These are phyloP conservation scores for Hypericum androsaemum DNA, from an alignment of 345 rosid species.

Conservation along the genomic window DNA sequence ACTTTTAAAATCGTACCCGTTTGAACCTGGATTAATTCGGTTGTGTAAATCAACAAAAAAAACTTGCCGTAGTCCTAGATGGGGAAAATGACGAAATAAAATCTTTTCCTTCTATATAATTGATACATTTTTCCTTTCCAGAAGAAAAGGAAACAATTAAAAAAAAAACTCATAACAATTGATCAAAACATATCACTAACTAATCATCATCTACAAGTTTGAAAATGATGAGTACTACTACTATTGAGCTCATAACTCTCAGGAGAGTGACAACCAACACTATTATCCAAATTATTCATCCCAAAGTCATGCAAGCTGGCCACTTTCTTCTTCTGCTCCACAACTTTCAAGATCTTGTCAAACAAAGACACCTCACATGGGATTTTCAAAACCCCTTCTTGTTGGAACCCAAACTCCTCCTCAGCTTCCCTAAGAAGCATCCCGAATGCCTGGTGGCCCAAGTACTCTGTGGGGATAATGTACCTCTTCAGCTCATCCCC, in stretches of 20 bases:
- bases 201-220: constrained; percentile 1
- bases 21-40: too few species aligned
- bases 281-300: too few species aligned
- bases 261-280: too few species aligned
- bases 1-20: too few species aligned
- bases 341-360: not conserved
- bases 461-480: not conserved
- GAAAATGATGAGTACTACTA: not conserved
- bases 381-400: not conserved
- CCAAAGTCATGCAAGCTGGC: too few species aligned
- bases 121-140: too few species aligned
- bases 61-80: too few species aligned
- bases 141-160: too few species aligned
- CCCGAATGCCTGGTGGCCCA: constrained; percentile 1
- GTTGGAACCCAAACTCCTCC: constrained; percentile 5
- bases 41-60: too few species aligned
- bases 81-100: too few species aligned
- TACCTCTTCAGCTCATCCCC: constrained; percentile 2
- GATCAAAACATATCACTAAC: not conserved
- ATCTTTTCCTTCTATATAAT: too few species aligned
- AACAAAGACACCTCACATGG: not conserved
- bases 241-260: too few species aligned
- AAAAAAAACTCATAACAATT: not conserved
- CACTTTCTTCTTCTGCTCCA: not conserved
- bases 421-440: not conserved